Conservation (phyloP, 2,329 filamentous ascomycete genomes). For the Zarea fungicola region DNA sequence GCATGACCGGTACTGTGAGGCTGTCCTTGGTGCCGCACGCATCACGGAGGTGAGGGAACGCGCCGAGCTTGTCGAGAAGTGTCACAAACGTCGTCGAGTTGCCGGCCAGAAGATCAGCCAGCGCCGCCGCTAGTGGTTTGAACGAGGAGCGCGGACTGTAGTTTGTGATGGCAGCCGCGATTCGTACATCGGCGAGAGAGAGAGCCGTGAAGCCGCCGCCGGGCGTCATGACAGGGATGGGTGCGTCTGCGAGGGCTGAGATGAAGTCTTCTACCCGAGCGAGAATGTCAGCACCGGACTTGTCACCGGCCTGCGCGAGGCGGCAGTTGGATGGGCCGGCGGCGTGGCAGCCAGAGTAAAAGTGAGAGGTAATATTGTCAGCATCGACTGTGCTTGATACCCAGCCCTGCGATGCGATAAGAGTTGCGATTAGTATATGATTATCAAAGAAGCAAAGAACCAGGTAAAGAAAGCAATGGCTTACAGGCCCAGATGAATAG, state of each 20-base stretch:
- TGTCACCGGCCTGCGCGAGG: conserved; percentile 20
- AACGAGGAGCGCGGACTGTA: conserved; percentile 22
- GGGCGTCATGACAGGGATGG: conserved; percentile 18
- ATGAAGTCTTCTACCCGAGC: conserved; percentile 24
- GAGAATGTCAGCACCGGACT: conserved; percentile 20
- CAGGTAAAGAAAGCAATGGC: conserved; percentile 4
- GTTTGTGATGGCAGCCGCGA: conserved; percentile 20
- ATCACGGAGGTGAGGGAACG: conserved; percentile 13
- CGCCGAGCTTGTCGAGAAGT: conserved; percentile 18
- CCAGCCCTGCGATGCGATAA: conserved; percentile 22
- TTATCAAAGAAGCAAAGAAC: no score
- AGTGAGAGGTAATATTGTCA: conserved; percentile 22
- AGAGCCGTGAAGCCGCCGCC: conserved; percentile 18
- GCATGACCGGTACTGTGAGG: conserved; percentile 2
- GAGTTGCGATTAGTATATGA: no score
- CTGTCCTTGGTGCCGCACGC: conserved; percentile 5
- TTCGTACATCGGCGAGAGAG: conserved; percentile 22
- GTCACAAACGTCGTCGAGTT: conserved; percentile 22
- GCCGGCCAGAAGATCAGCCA: conserved; percentile 23
- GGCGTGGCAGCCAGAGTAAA: conserved; percentile 26
- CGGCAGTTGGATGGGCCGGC: conserved; percentile 19
- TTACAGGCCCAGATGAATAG: conserved; percentile 19
- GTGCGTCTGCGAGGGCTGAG: conserved; percentile 17
- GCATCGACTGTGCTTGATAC: conserved; percentile 27
- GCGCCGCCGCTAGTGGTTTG: conserved; percentile 12